phyloP scores from a whole-genome alignment of 768 basidiomycete genomes.

The Leccinum obscurum region DNA sequence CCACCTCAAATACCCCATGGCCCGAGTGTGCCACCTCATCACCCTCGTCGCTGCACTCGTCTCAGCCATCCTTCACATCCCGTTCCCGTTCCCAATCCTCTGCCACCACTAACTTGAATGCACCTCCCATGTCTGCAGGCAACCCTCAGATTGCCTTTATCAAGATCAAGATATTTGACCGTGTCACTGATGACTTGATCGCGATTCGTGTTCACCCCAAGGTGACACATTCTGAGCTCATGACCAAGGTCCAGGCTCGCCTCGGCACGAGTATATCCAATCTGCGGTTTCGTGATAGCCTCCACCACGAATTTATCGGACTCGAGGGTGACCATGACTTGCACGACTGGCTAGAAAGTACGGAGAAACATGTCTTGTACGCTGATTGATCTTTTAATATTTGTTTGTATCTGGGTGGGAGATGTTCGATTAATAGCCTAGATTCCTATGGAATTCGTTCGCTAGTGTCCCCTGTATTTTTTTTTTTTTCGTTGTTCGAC shows the following conservation, averaged over 20 bases:
- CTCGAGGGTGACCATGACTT: slow-evolving; percentile 65
- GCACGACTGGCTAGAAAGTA: slow-evolving; percentile 70
- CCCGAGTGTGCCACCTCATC: slow-evolving; percentile 39
- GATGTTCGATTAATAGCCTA: slow-evolving; percentile 28
- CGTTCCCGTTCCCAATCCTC: slow-evolving; percentile 62
- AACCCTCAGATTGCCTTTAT: slow-evolving; percentile 87
- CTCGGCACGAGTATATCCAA: slow-evolving; percentile 71
- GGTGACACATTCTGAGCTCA: slow-evolving; percentile 81
- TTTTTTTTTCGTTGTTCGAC: slow-evolving; percentile 1
- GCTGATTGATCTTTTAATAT: slow-evolving; percentile 51
- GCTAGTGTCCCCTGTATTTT: slow-evolving; percentile 10
- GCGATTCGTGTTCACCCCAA: slow-evolving; percentile 95
- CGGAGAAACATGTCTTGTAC: slow-evolving; percentile 83
- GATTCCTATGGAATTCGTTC: slow-evolving; percentile 28
- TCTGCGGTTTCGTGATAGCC: slow-evolving; percentile 75
- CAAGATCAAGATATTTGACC: slow-evolving; percentile 98
- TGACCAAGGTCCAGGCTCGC: slow-evolving; percentile 89
- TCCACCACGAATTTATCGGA: slow-evolving; percentile 61
- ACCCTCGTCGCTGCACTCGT: slow-evolving; percentile 49
- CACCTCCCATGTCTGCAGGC: slow-evolving; percentile 71
- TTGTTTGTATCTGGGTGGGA: slow-evolving; percentile 7
- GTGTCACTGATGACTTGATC: slow-evolving; percentile 90
- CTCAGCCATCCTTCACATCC: slow-evolving; percentile 50
- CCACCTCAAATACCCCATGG: slow-evolving; percentile 27
- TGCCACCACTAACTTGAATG: slow-evolving; percentile 51